phyloP scores from a whole-genome alignment of 2,329 filamentous ascomycete genomes.

The Setomelanomma holmii region DNA sequence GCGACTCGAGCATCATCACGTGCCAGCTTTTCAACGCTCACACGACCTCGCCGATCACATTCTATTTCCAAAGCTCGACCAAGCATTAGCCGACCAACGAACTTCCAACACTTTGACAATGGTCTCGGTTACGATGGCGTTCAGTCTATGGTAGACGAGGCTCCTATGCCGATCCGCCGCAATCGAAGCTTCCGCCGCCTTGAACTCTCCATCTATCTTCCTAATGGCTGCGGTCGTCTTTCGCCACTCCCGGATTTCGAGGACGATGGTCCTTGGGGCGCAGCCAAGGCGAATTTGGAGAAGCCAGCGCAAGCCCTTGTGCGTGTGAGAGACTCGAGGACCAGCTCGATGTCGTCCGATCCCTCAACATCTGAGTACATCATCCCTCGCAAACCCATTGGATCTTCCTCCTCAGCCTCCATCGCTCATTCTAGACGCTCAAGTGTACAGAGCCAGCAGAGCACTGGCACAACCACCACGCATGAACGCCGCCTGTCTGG shows the following conservation, averaged over 20 bases:
- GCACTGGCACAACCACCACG: conserved; percentile 10
- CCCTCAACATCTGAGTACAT: conserved; percentile 32
- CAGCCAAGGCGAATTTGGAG: conserved; percentile 32
- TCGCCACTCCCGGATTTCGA: conserved; percentile 51
- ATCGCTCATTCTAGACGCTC: conserved; percentile 31
- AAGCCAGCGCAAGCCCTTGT: conserved; percentile 44
- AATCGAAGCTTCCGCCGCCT: conserved; percentile 48
- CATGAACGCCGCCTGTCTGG: conserved; percentile 30
- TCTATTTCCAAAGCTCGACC: conserved; percentile 31
- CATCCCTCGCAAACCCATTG: conserved; percentile 44
- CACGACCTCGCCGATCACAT: conserved; percentile 40
- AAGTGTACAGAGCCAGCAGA: conserved; percentile 39
- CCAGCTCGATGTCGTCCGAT: conserved; percentile 35
- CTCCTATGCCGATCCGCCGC: conserved; percentile 38
- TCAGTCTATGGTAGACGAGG: conserved; percentile 43
- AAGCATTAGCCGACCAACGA: conserved; percentile 45
- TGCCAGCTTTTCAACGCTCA: conserved; percentile 40
- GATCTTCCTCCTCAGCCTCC: conserved; percentile 9
- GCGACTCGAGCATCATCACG: conserved; percentile 45
- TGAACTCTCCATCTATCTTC: conserved; percentile 49
- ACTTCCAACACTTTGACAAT: conserved; percentile 44
- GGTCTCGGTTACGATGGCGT: conserved; percentile 33
- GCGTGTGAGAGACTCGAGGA: conserved; percentile 38
- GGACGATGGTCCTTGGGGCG: conserved; percentile 34
- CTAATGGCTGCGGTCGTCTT: conserved; percentile 39